Evolutionary conservation across 228 moss, liverwort and hornwort genomes (phyloP), one percentile per base, ranked within the genome.

Genomic region (Sphagnum fallax): DNA sequence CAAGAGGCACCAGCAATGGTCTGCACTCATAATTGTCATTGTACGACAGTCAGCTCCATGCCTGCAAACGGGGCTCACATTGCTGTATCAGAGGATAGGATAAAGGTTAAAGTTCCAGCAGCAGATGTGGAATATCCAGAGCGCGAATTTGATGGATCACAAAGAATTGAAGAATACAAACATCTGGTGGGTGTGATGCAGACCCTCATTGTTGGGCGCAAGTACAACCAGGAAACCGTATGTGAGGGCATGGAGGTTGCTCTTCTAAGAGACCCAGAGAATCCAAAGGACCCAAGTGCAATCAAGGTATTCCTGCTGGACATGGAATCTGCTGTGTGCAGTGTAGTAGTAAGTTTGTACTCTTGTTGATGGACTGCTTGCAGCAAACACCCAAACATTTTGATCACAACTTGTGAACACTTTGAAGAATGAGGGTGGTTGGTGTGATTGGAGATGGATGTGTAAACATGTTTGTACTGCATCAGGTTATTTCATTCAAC

Each of bases 121-220:
- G 52, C 63, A 73, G 52, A 67, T 69, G 47, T 51, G 12, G 60
- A 70, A 72, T 55, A 67, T 48, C 18, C 48, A 65, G 55, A 52
- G 67, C 65, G 13, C 2, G 2, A 32, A 32, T 32, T 32, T 32
- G 32, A 32, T 32, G 32, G 32, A 32, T 2, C 15, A 52, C 8
- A 14, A 14, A 13, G 48, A 49, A 49, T 6, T 52, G 61, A 59
- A 72, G 52, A 70, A 57, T 16, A 11, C 49, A 75, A 77, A 53
- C 69, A 66, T 53, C 49, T 78, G 7, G 16, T 87, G 52, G 91
- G 80, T 67, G 71, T 73, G 16, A 66, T 93, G 59, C 76, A 79
- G 47, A 93, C 93, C 49, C 68, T 52, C 68, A 98, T 98, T 73
- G 93, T 93, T 58, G 97, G 97, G 49, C 90, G 97, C 67, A 91